Percentiles rank a stretch among this genome's conserved stretches.
phyloP scores from a whole-genome alignment of 2,329 filamentous ascomycete species.

The Fusarium equiseti region DNA sequence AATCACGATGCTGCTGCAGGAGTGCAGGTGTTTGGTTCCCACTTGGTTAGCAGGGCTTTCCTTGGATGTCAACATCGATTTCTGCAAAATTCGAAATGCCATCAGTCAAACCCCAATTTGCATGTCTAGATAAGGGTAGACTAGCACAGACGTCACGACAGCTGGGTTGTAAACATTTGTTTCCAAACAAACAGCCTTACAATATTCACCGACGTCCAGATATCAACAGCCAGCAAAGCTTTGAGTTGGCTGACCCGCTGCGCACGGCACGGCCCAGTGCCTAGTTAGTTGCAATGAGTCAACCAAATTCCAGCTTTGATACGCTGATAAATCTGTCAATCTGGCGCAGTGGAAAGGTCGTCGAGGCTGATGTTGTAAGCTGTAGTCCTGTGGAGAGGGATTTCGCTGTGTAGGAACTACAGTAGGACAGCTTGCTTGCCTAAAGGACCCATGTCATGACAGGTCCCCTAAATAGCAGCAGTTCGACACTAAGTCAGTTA shows the following conservation, averaged over 20 bases:
- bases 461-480: constrained; percentile 43
- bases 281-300: constrained; percentile 15
- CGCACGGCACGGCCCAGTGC: constrained; percentile 16
- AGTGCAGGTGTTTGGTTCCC: constrained; percentile 4
- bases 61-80: constrained; percentile 5
- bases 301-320: constrained; percentile 12
- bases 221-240: constrained; percentile 26
- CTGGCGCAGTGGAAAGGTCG: constrained; percentile 18
- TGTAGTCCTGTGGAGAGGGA: constrained; percentile 29
- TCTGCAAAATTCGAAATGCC: constrained; percentile 1
- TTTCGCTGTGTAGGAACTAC: constrained; percentile 4
- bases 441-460: constrained; percentile 22
- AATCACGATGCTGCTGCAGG: neutral
- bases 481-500: constrained; percentile 8
- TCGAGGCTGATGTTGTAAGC: constrained; percentile 28
- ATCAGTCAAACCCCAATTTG: neutral
- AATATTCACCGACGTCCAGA: neutral
- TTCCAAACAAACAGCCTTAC: neutral
- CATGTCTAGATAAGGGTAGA: neutral
- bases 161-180: constrained; percentile 5
- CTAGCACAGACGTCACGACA: neutral
- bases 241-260: constrained; percentile 33
- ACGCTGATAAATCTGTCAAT: neutral
- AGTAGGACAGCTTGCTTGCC: constrained; percentile 14
- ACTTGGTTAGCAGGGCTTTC: constrained; percentile 9